Base-by-base conservation (phyloP, 1,139 yeast genomes). In the Protomyces lactucae-debilis region DNA sequence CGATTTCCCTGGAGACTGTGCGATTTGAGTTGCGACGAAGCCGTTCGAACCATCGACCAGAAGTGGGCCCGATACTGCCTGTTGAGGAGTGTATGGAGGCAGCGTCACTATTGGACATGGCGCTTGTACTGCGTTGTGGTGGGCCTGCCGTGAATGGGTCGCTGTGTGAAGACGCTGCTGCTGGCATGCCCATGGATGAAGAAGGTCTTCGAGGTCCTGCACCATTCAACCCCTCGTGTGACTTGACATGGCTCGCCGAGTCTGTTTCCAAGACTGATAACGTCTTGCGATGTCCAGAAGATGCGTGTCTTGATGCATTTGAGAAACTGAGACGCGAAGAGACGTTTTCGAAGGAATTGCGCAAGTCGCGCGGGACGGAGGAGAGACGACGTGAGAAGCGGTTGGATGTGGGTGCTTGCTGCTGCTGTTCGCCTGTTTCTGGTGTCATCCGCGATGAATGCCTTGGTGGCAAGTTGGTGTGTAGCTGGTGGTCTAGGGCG, bases 1-100 rank as follows among this genome's bases (percentile, higher is more conserved):
- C 53, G 53, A 32, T 32, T 32, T 32, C 53, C 14, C 18, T 14
- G 3, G 60, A 46, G n/a, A 39, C 35, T 9, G 53, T 45, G n/a
- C 46, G 48, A 45, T 45, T 46, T n/a, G 60, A 56, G 25, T 37
- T 46, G 18, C 37, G 35, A 36, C 60, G 48, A 36, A 43, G 48
- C 14, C 48, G 48, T 43, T 43, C 48, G 14, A 43, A 43, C 48
- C 48, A 43, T 5, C 48, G 48, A 21, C 48, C 48, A 14, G 43
- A 5, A 9, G 48, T 43, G 14, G 48, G 48, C 12, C 23, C 48
- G 4, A 14, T 12, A 43, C 48, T 43, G 21, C 48, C 48, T 4
- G 16, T 18, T 8, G 48, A 43, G 14, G 48, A 43, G 14, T n/a
- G 23, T 6, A 43, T n/a, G 6, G 48, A 43, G 12, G 18, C 25